Base-by-base conservation (phyloP, 2,329 filamentous ascomycete species). In the Tolypocladium guangdongense region DNA sequence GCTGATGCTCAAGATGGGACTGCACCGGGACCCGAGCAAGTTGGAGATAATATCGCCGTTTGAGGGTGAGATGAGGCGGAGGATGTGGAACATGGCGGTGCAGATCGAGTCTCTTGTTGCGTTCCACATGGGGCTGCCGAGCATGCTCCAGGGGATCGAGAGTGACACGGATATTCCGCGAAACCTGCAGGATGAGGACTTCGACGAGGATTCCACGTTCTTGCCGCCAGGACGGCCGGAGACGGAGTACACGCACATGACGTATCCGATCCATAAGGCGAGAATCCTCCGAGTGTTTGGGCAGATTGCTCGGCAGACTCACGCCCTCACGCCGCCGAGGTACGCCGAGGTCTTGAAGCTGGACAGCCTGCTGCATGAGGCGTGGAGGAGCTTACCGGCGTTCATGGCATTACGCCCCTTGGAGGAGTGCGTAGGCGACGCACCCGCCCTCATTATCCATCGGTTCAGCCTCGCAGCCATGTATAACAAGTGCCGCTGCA, bases 71-170 rank as follows among this genome's bases (percentile, higher is more conserved):
- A 79, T 80, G 73, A 70, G 76, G 14, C 69, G 76, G 35, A 69
- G 77, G 16, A 64, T 77, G 59, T 82, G 78, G 79, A 74, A 76
- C 57, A 69, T 80, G 57, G 72, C 74, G 3, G 65, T 72, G 30
- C 81, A 84, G 61, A 74, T 86, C 48, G 85, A 88, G 61, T 66
- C 83, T 3, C 66, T 87, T 4, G 81, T 84, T 30, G 80, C 82
- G 2, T 86, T 86, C 61, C 83, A 87, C 61, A 75, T 86, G 55
- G 84, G 84, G 2, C 70, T 88, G 52, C 85, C 85, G 2, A 77
- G 77, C 61, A 84, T 87, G 80, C 73, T 86, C 46, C 75, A 82
- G 54, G 73, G 76, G 27, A 78, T 83, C 37, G 83, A 86, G 55
- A 80, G 76, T 48, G 85, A 88, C 61, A 84, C 82, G 0, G 68